These are phyloP conservation scores for Cenchrus americanus DNA, from an alignment of 176 grass and related monocot genomes.

Conservation along the genomic window DNA sequence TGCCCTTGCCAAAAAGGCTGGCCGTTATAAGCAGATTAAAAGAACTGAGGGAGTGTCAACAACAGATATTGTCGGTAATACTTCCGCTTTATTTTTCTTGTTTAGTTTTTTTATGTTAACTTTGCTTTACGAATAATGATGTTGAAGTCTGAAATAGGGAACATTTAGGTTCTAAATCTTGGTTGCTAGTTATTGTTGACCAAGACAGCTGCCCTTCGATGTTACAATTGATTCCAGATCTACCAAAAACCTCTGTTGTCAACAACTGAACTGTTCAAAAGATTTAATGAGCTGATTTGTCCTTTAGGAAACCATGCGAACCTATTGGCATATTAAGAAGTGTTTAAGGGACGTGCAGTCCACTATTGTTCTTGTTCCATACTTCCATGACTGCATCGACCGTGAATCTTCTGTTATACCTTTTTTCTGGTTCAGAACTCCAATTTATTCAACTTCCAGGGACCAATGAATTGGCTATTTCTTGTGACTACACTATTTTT, in stretches of 20 bases:
- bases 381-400: neutral
- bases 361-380: neutral
- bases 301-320: neutral
- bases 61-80: conserved; percentile 58
- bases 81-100: conserved; percentile 3
- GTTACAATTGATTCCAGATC: neutral
- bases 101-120: neutral
- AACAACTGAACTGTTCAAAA: neutral
- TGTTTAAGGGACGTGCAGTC: neutral
- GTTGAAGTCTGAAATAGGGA: conserved; percentile 37
- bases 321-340: neutral
- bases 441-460: neutral
- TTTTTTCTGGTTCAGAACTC: neutral
- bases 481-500: neutral
- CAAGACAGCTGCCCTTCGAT: neutral
- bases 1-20: conserved; percentile 88
- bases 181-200: conserved; percentile 10
- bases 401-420: neutral
- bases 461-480: conserved; percentile 11
- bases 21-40: conserved; percentile 97
- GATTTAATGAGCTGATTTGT: neutral
- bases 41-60: conserved; percentile 92
- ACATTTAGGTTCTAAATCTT: neutral
- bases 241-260: neutral
- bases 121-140: conserved; percentile 4